These are phyloP conservation scores for Solanum acaule DNA, from an alignment of 257 asterid genomes.

Conservation along the genomic window DNA sequence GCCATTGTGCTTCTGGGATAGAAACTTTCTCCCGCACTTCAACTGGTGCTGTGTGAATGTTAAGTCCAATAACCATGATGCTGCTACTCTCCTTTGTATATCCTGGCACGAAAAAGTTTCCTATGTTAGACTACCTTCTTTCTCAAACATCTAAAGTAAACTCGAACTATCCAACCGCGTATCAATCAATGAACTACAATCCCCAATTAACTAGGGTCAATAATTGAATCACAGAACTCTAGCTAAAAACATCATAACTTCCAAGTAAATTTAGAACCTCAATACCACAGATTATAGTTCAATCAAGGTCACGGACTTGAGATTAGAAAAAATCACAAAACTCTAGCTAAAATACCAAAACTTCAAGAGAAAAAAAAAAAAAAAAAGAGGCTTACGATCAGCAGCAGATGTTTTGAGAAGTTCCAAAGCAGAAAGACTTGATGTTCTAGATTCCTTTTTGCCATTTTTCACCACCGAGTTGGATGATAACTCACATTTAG, in stretches of 20 bases:
- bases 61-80: slow-evolving; percentile 70
- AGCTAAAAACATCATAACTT: not conserved
- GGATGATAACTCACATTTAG: slow-evolving; percentile 38
- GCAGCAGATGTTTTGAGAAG: slow-evolving; percentile 68
- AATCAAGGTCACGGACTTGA: not conserved
- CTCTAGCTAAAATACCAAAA: not conserved
- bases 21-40: slow-evolving; percentile 86
- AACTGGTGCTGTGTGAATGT: slow-evolving; percentile 70
- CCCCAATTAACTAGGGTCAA: not conserved
- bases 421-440: slow-evolving; percentile 67
- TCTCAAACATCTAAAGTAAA: not conserved
- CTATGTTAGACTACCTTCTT: not conserved
- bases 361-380: not conserved
- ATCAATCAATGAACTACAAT: not conserved
- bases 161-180: not conserved
- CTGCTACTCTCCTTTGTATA: slow-evolving; percentile 77
- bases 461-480: not conserved
- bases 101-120: slow-evolving; percentile 35
- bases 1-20: slow-evolving; percentile 87
- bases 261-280: not conserved
- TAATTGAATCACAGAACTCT: not conserved
- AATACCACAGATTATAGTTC: not conserved
- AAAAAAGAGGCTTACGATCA: slow-evolving; percentile 43
- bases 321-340: not conserved
- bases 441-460: slow-evolving; percentile 26